phyloP scores from a whole-genome alignment of 768 basidiomycete genomes.

The Epithele typhae region DNA sequence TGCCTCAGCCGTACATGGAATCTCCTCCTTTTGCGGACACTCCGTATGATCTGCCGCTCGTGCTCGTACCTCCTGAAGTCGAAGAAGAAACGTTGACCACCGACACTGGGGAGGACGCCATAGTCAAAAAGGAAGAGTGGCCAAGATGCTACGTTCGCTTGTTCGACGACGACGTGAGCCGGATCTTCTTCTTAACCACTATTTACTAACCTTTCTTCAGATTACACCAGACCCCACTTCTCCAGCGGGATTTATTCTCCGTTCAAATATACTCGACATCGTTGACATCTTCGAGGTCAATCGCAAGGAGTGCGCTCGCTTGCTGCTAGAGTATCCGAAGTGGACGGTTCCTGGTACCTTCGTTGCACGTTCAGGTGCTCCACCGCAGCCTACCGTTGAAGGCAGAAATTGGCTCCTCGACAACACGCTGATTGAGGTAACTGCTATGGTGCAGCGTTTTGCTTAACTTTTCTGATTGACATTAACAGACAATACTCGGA shows the following conservation, averaged over 20 bases:
- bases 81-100: conserved; percentile 70
- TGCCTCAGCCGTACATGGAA: conserved; percentile 62
- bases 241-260: conserved; percentile 75
- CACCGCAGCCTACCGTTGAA: conserved; percentile 40
- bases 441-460: conserved; percentile 3
- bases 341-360: conserved; percentile 85
- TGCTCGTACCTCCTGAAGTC: conserved; percentile 86
- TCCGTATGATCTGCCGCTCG: conserved; percentile 67
- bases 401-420: conserved; percentile 86
- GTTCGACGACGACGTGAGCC: conserved; percentile 56
- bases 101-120: conserved; percentile 66
- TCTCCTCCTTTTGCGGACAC: conserved; percentile 39
- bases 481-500: conserved; percentile 63
- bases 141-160: conserved; percentile 65
- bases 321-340: conserved; percentile 81
- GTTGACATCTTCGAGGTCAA: conserved; percentile 93
- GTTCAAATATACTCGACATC: conserved; percentile 68
- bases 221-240: conserved; percentile 72
- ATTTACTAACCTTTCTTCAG: conserved; percentile 32
- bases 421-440: conserved; percentile 81
- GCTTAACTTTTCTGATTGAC: background rate
- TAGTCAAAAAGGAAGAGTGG: conserved; percentile 80
- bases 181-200: background rate
- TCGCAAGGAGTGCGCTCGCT: conserved; percentile 87
- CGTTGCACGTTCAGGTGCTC: conserved; percentile 67